Evolutionary conservation across 2,329 filamentous ascomycete species (phyloP), one percentile per base, ranked within the genome.

Genomic region (Penicillium sclerotiorum): DNA sequence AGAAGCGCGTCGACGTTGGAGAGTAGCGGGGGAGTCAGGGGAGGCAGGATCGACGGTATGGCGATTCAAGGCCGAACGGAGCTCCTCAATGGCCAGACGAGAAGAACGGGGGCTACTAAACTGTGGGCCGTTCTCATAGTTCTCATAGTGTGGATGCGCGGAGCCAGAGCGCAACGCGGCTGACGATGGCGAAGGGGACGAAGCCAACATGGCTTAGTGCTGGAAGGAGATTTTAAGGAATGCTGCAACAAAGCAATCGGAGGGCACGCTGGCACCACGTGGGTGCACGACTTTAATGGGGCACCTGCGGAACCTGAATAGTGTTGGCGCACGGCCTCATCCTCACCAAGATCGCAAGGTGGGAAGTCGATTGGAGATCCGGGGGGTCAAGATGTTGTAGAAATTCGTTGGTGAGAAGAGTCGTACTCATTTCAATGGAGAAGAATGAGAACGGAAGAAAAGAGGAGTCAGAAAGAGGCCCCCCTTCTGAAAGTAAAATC

Each of bases 141-240:
- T 58, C 43, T 69, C 67, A 65, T 69, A 65, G 53, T 68, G 65
- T 30, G 55, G 61, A 53, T 53, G 49, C 42, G 57, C 56, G 45
- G 56, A 52, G 41, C 58, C 55, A 42, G 56, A 62, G 54, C 68
- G 70, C 55, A 73, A 60, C 44, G 69, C 65, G 50, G 67, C 63
- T 52, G 70, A 68, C 20, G 67, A 65, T 21, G 72, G 69, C 47
- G 72, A 73, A 35, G 72, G 69, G 51, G 72, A 74, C 22, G 72
- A 73, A 52, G 69, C 64, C 61, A 73, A 66, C 69, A 73, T 73
- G 47, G 46, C 49, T 55, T 56, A 45, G 28, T 23, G 37, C 20
- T 28, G 18, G 23, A 32, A 27, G 25, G 37, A 12, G 21, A 28
- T 15, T 27, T 28, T 43, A 33, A 49, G 39, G 59, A 62, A 62